These are phyloP conservation scores for Scytalidium sp. DNA, from an alignment of 2,329 filamentous ascomycete genomes.

Conservation along the genomic window DNA sequence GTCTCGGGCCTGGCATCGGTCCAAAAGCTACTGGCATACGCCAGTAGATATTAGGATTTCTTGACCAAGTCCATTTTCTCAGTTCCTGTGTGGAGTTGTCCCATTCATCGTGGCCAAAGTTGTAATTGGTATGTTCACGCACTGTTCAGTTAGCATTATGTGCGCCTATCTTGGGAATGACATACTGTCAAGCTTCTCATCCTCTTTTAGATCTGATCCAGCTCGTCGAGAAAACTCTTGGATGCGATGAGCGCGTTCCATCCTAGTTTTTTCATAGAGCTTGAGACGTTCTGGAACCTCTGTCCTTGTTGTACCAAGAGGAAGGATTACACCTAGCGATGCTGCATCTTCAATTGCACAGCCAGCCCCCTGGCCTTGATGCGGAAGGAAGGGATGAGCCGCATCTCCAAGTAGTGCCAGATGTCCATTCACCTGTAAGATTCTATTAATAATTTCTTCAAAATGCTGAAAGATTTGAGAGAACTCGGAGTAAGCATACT, in stretches of 20 bases:
- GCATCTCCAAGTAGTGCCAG: conserved; percentile 63
- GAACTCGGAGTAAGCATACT: too few species aligned
- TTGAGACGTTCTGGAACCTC: conserved; percentile 54
- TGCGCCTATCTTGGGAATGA: conserved; percentile 39
- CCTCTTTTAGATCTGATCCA: conserved; percentile 43
- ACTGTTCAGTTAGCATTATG: conserved; percentile 25
- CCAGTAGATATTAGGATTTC: conserved; percentile 30
- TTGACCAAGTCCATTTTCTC: conserved; percentile 40
- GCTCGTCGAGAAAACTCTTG: conserved; percentile 54
- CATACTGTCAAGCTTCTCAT: conserved; percentile 28
- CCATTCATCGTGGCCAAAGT: conserved; percentile 51
- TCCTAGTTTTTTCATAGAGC: conserved; percentile 57
- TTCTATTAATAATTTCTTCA: too few species aligned
- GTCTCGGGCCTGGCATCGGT: conserved; percentile 23
- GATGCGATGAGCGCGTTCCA: conserved; percentile 53
- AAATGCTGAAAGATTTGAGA: too few species aligned
- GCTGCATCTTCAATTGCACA: conserved; percentile 67
- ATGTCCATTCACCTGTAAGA: conserved; percentile 43
- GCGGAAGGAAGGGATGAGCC: conserved; percentile 66
- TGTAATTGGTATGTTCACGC: conserved; percentile 33
- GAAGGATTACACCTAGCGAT: conserved; percentile 54
- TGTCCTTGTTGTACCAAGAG: conserved; percentile 34
- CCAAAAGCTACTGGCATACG: conserved; percentile 39
- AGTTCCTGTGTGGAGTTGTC: conserved; percentile 44
- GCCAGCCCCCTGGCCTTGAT: conserved; percentile 59